These are phyloP conservation scores for Panaeolus cyanescens DNA, from an alignment of 768 basidiomycete genomes.

Conservation along the genomic window DNA sequence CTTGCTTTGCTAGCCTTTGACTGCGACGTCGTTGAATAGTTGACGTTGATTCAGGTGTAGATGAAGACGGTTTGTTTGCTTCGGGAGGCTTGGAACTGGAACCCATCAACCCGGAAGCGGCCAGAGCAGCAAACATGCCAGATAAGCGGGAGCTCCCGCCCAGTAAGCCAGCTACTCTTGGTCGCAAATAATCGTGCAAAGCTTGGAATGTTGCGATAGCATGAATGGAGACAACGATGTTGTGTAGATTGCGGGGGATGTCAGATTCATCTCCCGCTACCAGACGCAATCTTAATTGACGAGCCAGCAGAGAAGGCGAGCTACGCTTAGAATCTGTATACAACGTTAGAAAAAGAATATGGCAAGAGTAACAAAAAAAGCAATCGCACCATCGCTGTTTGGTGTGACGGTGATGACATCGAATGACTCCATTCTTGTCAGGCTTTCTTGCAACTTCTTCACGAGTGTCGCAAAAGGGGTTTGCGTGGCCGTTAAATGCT, in stretches of 20 bases:
- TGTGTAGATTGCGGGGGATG: conserved; percentile 82
- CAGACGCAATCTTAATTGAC: conserved; percentile 87
- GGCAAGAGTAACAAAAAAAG: conserved; percentile 5
- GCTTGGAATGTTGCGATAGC: conserved; percentile 98
- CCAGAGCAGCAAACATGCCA: conserved; percentile 89
- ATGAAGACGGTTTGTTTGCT: conserved; percentile 34
- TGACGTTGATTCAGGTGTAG: conserved; percentile 3
- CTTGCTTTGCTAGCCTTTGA: conserved; percentile 75
- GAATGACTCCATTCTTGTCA: conserved; percentile 94
- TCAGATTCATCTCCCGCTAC: conserved; percentile 90
- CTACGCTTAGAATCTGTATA: conserved; percentile 81
- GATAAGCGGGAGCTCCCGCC: conserved; percentile 69
- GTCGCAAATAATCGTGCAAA: conserved; percentile 93
- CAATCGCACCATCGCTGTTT: conserved; percentile 70
- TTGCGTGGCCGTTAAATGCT: conserved; percentile 43
- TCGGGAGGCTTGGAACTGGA: conserved; percentile 41
- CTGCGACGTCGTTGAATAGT: conserved; percentile 66
- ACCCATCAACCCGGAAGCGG: conserved; percentile 70
- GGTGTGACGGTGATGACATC: conserved; percentile 91
- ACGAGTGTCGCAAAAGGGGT: conserved; percentile 78
- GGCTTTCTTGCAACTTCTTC: conserved; percentile 93
- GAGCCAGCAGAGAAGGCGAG: conserved; percentile 88
- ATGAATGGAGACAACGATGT: conserved; percentile 96
- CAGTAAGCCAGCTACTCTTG: conserved; percentile 77
- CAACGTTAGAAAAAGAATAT: conserved; percentile 1